Evolutionary conservation across 768 basidiomycete genomes (phyloP).

Genomic region (Mycena amicta): DNA sequence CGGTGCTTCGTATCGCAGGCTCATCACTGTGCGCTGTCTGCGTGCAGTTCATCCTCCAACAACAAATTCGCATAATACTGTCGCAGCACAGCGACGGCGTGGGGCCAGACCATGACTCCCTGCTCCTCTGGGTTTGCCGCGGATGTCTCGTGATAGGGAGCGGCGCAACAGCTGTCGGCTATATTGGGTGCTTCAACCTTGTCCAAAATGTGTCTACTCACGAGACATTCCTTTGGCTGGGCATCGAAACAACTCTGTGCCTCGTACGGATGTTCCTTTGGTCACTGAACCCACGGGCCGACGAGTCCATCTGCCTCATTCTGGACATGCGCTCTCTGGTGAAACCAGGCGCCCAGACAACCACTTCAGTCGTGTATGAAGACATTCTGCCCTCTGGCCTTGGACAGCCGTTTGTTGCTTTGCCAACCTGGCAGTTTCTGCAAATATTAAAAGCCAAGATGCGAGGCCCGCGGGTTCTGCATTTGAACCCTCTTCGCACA

Average conservation of each 20-base stretch:
- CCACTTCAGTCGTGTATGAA: neutral
- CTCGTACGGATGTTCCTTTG: constrained; percentile 3
- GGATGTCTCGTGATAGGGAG: neutral
- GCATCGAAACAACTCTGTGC: constrained; percentile 3
- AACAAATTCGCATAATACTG: neutral
- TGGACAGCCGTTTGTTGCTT: no score
- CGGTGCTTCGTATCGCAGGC: neutral
- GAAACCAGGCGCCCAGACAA: neutral
- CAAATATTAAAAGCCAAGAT: no score
- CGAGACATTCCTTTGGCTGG: constrained; percentile 11
- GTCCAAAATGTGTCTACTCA: neutral
- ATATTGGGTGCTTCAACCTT: constrained; percentile 11
- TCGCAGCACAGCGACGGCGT: no score
- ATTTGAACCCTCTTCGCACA: no score
- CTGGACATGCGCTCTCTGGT: neutral
- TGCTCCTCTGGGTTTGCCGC: neutral
- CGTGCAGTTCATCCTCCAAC: neutral
- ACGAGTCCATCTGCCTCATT: neutral
- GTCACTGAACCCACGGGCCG: neutral
- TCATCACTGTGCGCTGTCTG: neutral
- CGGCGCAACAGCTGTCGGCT: neutral
- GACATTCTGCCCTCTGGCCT: neutral
- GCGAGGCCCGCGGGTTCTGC: no score
- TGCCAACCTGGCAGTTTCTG: no score
- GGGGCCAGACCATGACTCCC: no score